phyloP scores from a whole-genome alignment of 768 basidiomycete species.

The Asterophora parasitica region DNA sequence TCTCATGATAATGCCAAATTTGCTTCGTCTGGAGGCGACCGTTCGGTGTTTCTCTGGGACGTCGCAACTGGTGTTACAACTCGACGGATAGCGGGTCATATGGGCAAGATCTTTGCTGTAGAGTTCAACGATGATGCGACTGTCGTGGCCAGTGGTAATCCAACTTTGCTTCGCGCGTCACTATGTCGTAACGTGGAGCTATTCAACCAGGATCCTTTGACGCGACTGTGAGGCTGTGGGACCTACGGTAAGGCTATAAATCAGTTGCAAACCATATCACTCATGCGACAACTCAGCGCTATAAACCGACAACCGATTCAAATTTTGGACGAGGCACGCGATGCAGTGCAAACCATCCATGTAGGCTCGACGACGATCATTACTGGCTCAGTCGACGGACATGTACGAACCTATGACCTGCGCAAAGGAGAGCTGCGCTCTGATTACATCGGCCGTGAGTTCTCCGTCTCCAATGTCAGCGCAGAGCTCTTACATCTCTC shows the following conservation, averaged over 20 bases:
- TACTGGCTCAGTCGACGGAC: constrained; percentile 87
- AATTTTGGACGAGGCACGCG: constrained; percentile 80
- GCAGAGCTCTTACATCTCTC: background rate
- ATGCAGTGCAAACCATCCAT: constrained; percentile 78
- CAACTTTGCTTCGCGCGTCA: background rate
- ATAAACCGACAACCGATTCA: constrained; percentile 80
- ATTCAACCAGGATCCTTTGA: constrained; percentile 78
- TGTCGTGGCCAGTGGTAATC: constrained; percentile 81
- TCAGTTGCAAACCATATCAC: background rate
- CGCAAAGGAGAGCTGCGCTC: constrained; percentile 87
- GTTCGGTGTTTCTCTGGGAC: constrained; percentile 93
- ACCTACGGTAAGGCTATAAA: constrained; percentile 59
- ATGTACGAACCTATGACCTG: constrained; percentile 90
- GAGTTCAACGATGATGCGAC: constrained; percentile 87
- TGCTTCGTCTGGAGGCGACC: constrained; percentile 91
- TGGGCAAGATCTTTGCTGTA: constrained; percentile 86
- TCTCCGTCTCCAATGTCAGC: background rate
- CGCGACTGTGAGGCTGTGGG: constrained; percentile 88
- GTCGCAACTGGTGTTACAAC: constrained; percentile 83
- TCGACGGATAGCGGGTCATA: constrained; percentile 81
- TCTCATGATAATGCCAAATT: constrained; percentile 93
- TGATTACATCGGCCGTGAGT: constrained; percentile 88
- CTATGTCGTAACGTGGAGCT: constrained; percentile 1
- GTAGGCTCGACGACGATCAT: constrained; percentile 63
- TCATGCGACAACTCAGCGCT: constrained; percentile 48